Base-by-base conservation (phyloP, 192 early-diverging fungal genomes). In the Helicostylum pulchrum region DNA sequence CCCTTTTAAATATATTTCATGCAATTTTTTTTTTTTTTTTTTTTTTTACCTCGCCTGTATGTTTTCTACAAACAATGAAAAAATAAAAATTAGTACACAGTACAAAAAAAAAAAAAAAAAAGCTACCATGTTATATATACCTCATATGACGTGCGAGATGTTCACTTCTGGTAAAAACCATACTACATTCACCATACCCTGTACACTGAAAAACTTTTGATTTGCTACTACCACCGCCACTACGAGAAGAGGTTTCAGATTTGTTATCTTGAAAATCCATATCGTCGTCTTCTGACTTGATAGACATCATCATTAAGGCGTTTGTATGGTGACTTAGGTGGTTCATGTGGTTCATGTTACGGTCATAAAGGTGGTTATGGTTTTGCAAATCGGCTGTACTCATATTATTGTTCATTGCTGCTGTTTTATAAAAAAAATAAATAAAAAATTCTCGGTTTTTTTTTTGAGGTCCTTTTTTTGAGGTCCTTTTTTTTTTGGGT, bases 121-220 rank as follows among this genome's bases (percentile, higher is more conserved):
- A 45, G 0, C 6, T 26, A 21, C 12, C 10, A 43, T 7, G 11
- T 43, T 11, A 55, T 63, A 62, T 72, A 71, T 79, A 76, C 42
- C 78, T 76, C 51, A 74, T 76, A 50, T 77, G 66, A 44, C 56
- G 56, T 4, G 56, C 56, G 2, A 58, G 42, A 53, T 82, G 80
- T 46, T 82, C 80, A 43, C 78, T 79, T 19, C 80, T 70, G 43
- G 80, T 78, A 57, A 82, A 82, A 2, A 82, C 78, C 80, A 82
- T 82, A 26, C 66, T 62, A 23, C 80, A 82, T 61, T 79, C 76
- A 14, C 80, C 80, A 66, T 70, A 82, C 7, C 78, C 80, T 2
- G 78, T 76, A 34, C 80, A 82, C 53, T 74, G 76, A 43, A 82
- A 82, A 12, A 74, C 53, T 48, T 79, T 82, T 19, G 61, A 44